Evolutionary conservation across 208 protist species (phyloP), one percentile per base, ranked within the genome.

Genomic region (Tritrichomonas musculus): DNA sequence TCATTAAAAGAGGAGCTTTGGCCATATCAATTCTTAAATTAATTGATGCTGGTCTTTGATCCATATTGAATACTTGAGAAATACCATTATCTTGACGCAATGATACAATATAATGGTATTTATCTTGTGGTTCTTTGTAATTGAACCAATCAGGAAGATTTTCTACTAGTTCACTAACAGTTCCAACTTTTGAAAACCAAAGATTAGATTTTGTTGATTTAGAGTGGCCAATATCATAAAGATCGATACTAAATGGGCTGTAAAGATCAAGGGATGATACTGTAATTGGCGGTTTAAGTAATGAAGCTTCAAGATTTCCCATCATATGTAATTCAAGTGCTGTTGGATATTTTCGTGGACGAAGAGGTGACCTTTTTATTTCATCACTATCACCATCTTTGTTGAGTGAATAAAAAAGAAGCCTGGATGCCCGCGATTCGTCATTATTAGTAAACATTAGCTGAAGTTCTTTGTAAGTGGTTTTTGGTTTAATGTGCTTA

Each of bases 371-470:
- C 5, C 11, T 60, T 5, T 60, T 60, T 60, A 5, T 8, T 13
- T 69, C 25, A 8, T 17, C 30, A n/a, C 30, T 8, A 69, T n/a
- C 64, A n/a, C 64, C 27, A n/a, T n/a, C n/a, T n/a, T n/a, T n/a
- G n/a, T n/a, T n/a, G n/a, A n/a, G n/a, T n/a, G n/a, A n/a, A 69
- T 69, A 69, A 69, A 69, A 69, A 25, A 69, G 64, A n/a, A 69
- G 11, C 5, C 30, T 13, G 5, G 11, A 17, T n/a, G 64, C 22
- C 3, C 30, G 8, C 5, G 64, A 33, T n/a, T 8, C 3, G 30
- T 69, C 64, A 69, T 60, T 60, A 17, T 60, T 60, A 17, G 53
- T 60, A 17, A 69, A 8, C 8, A 69, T 13, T 13, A n/a, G 27
- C 30, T 69, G 64, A 69, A 69, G 64, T 69, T 69, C 20, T n/a